phyloP scores from a whole-genome alignment of 768 basidiomycete species.

The Sporobolomyces pararoseus region DNA sequence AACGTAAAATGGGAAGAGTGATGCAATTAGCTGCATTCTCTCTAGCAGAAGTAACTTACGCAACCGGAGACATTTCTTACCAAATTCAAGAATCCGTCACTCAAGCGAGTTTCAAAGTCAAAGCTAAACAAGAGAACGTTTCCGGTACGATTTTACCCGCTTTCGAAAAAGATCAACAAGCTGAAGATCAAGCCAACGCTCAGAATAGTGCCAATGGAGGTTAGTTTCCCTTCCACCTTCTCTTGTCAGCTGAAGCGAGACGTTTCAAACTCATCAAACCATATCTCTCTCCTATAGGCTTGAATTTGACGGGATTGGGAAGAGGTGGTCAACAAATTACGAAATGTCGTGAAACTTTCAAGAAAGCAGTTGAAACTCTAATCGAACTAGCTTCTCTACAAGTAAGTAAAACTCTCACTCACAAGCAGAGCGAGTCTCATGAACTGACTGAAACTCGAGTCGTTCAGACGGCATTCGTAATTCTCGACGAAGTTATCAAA shows the following conservation, averaged over 20 bases:
- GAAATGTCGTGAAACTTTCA: conserved; percentile 92
- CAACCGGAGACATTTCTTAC: conserved; percentile 89
- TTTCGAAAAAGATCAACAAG: conserved; percentile 70
- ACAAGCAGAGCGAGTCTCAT: no score
- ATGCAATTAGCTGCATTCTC: conserved; percentile 99
- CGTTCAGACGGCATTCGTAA: conserved; percentile 84
- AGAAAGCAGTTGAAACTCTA: conserved; percentile 92
- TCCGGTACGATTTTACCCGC: conserved; percentile 92
- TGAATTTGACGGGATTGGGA: conserved; percentile 93
- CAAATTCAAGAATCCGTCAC: conserved; percentile 95
- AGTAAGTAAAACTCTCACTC: no score
- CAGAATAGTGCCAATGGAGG: not conserved
- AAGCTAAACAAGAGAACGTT: conserved; percentile 95
- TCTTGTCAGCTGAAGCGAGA: not conserved
- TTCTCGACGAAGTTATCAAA: conserved; percentile 96
- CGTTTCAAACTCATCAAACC: no score
- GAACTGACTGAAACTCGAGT: conserved; percentile 45
- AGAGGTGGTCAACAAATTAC: conserved; percentile 94
- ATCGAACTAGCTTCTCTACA: conserved; percentile 90
- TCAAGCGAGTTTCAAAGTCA: conserved; percentile 83
- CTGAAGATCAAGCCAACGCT: conserved; percentile 46
- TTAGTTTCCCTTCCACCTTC: not conserved
- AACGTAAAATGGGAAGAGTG: conserved; percentile 96
- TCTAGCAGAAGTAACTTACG: conserved; percentile 96
- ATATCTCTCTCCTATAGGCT: conserved; percentile 57